Percentiles rank a stretch among this genome's conserved stretches.
phyloP scores from a whole-genome alignment of 1,284 basidiomycete species.

The Leucoagaricus sp. region DNA sequence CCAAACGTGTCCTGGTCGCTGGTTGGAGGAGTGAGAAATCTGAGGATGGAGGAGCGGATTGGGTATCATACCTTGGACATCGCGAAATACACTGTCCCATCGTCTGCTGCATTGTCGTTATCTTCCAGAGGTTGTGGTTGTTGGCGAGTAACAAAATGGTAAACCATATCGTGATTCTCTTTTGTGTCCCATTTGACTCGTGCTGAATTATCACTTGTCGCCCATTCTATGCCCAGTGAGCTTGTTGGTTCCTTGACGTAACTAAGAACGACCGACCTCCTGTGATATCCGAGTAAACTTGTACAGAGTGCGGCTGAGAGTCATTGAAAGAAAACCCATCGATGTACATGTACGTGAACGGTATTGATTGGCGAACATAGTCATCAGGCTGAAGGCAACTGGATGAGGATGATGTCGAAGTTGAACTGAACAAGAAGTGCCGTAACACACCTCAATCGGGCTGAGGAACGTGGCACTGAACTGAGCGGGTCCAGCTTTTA shows the following conservation, averaged over 20 bases:
- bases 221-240: constrained; percentile 26
- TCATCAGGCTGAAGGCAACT: not conserved
- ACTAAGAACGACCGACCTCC: constrained; percentile 1
- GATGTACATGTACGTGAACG: constrained; percentile 8
- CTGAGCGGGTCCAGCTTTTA: constrained; percentile 47
- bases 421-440: not conserved
- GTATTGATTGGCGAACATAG: constrained; percentile 5
- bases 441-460: constrained; percentile 4
- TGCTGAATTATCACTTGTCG: not conserved
- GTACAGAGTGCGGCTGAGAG: constrained; percentile 37
- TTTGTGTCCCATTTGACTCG: not conserved
- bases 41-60: not conserved
- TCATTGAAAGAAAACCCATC: constrained; percentile 47
- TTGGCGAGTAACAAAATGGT: not conserved
- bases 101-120: not conserved
- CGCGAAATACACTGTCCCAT: not conserved
- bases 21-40: not conserved
- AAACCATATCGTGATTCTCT: not conserved
- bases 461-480: constrained; percentile 10
- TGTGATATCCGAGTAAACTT: constrained; percentile 41
- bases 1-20: constrained; percentile 54
- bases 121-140: not conserved
- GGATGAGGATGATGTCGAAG: not conserved
- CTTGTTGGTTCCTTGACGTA: constrained; percentile 31
- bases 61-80: not conserved